Percentiles rank a stretch among this genome's conserved stretches.
Evolutionary conservation across 2,329 filamentous ascomycete species (phyloP).

Genomic region (Paramyrothecium sp.): DNA sequence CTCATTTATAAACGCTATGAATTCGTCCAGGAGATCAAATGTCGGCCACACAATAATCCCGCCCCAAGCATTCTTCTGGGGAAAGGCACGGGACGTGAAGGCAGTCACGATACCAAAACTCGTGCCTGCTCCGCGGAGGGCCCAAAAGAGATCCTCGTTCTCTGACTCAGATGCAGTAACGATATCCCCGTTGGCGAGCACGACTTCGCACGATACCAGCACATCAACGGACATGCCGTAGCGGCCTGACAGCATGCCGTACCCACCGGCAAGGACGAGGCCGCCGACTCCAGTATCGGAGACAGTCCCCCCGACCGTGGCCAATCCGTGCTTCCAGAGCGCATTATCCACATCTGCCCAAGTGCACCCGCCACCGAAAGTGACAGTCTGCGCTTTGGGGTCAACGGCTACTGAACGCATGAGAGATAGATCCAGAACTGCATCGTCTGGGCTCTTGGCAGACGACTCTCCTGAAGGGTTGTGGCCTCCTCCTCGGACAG

Average conservation of each 20-base stretch:
- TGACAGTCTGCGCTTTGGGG: constrained; percentile 38
- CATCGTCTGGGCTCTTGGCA: constrained; percentile 43
- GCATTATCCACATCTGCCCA: constrained; percentile 56
- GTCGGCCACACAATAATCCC: constrained; percentile 23
- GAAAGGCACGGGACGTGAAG: constrained; percentile 31
- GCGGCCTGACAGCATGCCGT: constrained; percentile 52
- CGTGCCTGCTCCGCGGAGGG: constrained; percentile 35
- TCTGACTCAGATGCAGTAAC: constrained; percentile 38
- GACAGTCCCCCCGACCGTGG: constrained; percentile 61
- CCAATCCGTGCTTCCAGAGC: constrained; percentile 48
- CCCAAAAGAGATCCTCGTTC: constrained; percentile 42
- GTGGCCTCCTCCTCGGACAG: constrained; percentile 55
- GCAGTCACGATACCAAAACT: constrained; percentile 42
- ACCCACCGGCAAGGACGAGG: constrained; percentile 56
- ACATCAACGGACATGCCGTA: constrained; percentile 50
- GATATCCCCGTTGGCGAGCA: constrained; percentile 34
- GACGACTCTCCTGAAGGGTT: constrained; percentile 47
- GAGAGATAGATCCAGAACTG: constrained; percentile 53
- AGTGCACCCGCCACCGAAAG: constrained; percentile 47
- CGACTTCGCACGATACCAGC: constrained; percentile 35
- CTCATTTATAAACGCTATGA: constrained; percentile 27
- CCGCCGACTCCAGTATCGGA: constrained; percentile 63
- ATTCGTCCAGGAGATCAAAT: constrained; percentile 19
- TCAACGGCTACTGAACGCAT: constrained; percentile 52
- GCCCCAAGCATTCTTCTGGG: constrained; percentile 28